Evolutionary conservation across 2,329 filamentous ascomycete species (phyloP).

Genomic region (Dactylellina parvicollis): DNA sequence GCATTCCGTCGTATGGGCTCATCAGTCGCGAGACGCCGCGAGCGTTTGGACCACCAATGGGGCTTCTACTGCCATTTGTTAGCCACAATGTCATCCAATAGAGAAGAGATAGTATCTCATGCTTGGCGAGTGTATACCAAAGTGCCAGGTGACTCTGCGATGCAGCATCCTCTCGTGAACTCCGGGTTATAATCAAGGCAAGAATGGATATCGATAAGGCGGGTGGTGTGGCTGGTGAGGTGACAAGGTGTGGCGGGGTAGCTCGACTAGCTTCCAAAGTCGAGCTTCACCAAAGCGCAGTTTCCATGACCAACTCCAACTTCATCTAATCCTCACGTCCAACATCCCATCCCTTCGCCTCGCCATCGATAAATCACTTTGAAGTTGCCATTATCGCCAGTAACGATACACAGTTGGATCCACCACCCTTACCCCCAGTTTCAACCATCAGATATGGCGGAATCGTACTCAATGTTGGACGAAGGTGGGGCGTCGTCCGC

Average conservation of each 20-base stretch:
- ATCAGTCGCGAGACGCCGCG: no score
- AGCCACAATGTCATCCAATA: no score
- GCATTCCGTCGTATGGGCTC: no score
- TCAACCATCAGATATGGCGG: slow-evolving; percentile 20
- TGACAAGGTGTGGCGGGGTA: slow-evolving; percentile 5
- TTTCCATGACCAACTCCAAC: slow-evolving; percentile 3
- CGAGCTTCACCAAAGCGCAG: slow-evolving; percentile 21
- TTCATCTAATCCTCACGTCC: neutral
- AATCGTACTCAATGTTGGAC: slow-evolving; percentile 37
- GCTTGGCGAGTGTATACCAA: no score
- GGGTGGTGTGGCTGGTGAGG: neutral
- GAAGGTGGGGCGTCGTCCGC: slow-evolving; percentile 40
- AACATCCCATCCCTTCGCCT: neutral
- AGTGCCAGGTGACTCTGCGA: no score
- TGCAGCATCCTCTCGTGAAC: no score
- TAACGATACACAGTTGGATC: neutral
- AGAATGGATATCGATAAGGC: neutral
- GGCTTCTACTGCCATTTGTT: no score
- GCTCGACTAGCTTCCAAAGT: slow-evolving; percentile 1
- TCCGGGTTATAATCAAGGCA: no score
- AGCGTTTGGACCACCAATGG: no score
- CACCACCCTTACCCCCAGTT: neutral
- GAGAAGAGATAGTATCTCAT: no score
- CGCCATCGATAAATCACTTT: neutral
- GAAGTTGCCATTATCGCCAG: neutral